phyloP scores from a whole-genome alignment of 345 rosid genomes.

The Durio zibethinus region DNA sequence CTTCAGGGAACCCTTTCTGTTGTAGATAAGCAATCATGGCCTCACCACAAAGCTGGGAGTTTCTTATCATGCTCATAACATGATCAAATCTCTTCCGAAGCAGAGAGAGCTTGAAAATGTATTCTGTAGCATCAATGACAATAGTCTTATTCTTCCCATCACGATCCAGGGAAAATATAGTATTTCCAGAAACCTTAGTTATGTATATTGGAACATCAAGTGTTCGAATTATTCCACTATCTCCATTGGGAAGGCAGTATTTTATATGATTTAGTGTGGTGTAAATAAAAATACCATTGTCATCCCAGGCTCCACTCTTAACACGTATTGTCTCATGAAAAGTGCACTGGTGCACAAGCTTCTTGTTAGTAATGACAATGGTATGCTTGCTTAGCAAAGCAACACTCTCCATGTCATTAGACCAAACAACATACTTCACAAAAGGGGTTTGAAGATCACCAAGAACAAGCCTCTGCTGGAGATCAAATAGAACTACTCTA shows the following conservation, averaged over 20 bases:
- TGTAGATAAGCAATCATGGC: background rate
- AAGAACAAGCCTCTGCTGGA: conserved; percentile 81
- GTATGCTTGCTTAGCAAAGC: conserved; percentile 96
- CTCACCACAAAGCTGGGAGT: conserved; percentile 66
- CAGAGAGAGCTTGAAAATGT: conserved; percentile 19
- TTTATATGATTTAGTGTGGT: background rate
- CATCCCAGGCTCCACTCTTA: conserved; percentile 97
- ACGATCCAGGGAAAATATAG: conserved; percentile 64
- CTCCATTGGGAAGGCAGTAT: background rate
- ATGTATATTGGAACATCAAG: background rate
- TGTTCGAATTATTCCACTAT: background rate
- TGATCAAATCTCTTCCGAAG: background rate
- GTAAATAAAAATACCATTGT: conserved; percentile 12
- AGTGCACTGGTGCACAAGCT: conserved; percentile 77
- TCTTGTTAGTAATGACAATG: conserved; percentile 75
- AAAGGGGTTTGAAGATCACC: conserved; percentile 84
- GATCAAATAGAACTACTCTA: conserved; percentile 78
- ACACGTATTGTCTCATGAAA: conserved; percentile 93
- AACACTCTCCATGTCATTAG: conserved; percentile 86
- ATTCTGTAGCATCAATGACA: background rate
- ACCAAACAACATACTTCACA: conserved; percentile 84
- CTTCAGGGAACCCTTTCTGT: background rate
- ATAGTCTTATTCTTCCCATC: conserved; percentile 18
- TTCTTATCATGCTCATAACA: conserved; percentile 73
- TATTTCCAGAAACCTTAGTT: background rate